Evolutionary conservation across 2,329 filamentous ascomycete genomes (phyloP), one percentile per base, ranked within the genome.

Genomic region (Aureobasidium sp.): DNA sequence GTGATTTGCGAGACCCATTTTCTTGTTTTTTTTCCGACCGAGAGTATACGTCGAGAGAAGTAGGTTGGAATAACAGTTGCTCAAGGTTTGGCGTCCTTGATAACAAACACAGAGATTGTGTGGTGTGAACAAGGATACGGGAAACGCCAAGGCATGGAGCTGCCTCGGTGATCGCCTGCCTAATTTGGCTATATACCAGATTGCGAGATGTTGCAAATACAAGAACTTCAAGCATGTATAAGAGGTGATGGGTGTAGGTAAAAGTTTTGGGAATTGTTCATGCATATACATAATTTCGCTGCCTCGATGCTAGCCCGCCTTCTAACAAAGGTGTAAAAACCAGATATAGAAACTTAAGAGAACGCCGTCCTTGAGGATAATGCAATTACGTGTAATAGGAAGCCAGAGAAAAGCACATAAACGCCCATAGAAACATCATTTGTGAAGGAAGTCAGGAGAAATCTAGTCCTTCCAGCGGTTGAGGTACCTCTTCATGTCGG

Each of bases 381-480:
- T 59, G 54, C 54, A 44, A 39, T 48, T 48, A 48, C 19, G 48
- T 31, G 27, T 37, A 50, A 49, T 2, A 48, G 22, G 27, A 48
- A 48, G 17, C 33, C 56, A 48, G 31, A 37, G 14, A 22, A 37
- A 19, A 37, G n/a, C 24, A 58, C 40, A 48, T 2, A 33, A 60
- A 60, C 57, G 57, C 57, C 57, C 54, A 22, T 58, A 33, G 15
- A 7, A 37, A 37, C 19, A 37, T 47, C 14, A n/a, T 45, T 8
- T 24, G 17, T 9, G 5, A 7, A 14, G 7, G 1, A 6, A 47
- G 5, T 2, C 15, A 9, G 1, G 6, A 12, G 6, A 19, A 11
- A n/a, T 47, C 64, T 72, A 85, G 72, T 86, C 82, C 71, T 81
- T 82, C 82, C 83, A 85, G 65, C 82, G 75, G 52, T 79, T 79